These are phyloP conservation scores for Pholiota conissans DNA, from an alignment of 768 basidiomycete genomes.

Conservation along the genomic window DNA sequence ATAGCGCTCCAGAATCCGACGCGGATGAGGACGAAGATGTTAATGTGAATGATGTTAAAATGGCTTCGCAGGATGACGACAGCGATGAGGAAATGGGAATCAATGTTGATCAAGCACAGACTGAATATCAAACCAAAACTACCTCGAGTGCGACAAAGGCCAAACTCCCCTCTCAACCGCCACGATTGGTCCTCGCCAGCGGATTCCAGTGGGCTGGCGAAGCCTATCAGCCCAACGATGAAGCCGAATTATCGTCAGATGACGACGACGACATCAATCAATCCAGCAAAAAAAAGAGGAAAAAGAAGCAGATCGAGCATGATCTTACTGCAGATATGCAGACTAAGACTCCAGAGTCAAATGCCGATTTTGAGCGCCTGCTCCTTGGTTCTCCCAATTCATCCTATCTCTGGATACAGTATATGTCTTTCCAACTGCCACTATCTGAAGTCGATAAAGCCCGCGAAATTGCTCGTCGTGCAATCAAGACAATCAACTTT, in stretches of 20 bases:
- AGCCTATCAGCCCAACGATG: constrained; percentile 32
- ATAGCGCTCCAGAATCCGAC: too few species aligned
- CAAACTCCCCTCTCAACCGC: constrained; percentile 18
- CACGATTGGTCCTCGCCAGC: constrained; percentile 50
- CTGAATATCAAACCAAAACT: constrained; percentile 20
- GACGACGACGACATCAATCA: constrained; percentile 47
- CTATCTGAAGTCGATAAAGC: constrained; percentile 97
- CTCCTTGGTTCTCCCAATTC: constrained; percentile 95
- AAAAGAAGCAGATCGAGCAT: constrained; percentile 69
- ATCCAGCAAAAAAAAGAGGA: constrained; percentile 57
- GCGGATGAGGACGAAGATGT: constrained; percentile 21
- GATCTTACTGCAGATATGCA: constrained; percentile 90
- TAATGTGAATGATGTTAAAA: constrained; percentile 17
- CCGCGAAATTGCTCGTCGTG: constrained; percentile 80
- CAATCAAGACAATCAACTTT: constrained; percentile 86
- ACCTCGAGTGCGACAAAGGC: constrained; percentile 11
- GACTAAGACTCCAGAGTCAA: constrained; percentile 82
- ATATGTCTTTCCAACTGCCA: constrained; percentile 98
- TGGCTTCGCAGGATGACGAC: constrained; percentile 20
- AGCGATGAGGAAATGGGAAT: constrained; percentile 45
- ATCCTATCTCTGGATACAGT: constrained; percentile 98
- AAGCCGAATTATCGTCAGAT: constrained; percentile 41
- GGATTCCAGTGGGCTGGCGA: constrained; percentile 75
- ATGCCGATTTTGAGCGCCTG: constrained; percentile 91
- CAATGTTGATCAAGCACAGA: constrained; percentile 36